Conservation (phyloP, 2,329 filamentous ascomycete genomes). For the Microascus cirrosus region DNA sequence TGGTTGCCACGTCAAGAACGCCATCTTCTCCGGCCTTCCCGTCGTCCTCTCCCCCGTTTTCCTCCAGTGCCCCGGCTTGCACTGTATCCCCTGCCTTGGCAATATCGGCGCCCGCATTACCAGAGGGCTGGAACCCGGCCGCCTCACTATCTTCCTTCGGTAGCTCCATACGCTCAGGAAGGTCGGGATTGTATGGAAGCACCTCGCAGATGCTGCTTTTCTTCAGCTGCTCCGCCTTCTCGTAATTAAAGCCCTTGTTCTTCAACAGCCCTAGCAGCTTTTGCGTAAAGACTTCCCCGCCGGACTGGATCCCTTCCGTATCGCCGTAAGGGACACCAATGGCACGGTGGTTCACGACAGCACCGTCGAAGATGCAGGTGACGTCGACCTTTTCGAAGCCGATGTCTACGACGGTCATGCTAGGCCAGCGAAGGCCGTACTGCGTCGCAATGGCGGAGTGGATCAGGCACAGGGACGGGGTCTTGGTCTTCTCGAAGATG, state of each 20-base stretch:
- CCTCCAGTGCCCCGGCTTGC: slow-evolving; percentile 23
- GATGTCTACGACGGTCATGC: slow-evolving; percentile 80
- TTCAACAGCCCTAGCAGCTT: slow-evolving; percentile 57
- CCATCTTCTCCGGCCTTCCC: slow-evolving; percentile 51
- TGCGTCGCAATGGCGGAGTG: slow-evolving; percentile 80
- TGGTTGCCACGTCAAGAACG: slow-evolving; percentile 73
- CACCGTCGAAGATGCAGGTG: slow-evolving; percentile 76
- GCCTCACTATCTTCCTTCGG: slow-evolving; percentile 23
- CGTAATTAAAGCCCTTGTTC: slow-evolving; percentile 44
- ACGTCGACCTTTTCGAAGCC: slow-evolving; percentile 89
- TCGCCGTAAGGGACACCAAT: slow-evolving; percentile 42
- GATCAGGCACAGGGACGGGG: slow-evolving; percentile 81
- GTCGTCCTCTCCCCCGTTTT: slow-evolving; percentile 24
- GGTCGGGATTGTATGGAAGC: slow-evolving; percentile 40
- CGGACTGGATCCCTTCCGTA: slow-evolving; percentile 43
- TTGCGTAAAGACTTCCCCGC: slow-evolving; percentile 78
- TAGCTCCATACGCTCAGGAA: slow-evolving; percentile 34
- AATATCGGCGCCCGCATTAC: slow-evolving; percentile 13
- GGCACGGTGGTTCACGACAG: slow-evolving; percentile 56
- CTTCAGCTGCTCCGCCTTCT: slow-evolving; percentile 63
- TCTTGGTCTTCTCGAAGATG: slow-evolving; percentile 95
- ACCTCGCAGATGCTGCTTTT: slow-evolving; percentile 57
- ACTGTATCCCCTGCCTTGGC: slow-evolving; percentile 18
- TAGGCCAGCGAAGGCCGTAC: slow-evolving; percentile 66
- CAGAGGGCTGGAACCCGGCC: slow-evolving; percentile 13